Evolutionary conservation across 345 rosid genomes (phyloP).

Genomic region (Pugionium dolabratum): DNA sequence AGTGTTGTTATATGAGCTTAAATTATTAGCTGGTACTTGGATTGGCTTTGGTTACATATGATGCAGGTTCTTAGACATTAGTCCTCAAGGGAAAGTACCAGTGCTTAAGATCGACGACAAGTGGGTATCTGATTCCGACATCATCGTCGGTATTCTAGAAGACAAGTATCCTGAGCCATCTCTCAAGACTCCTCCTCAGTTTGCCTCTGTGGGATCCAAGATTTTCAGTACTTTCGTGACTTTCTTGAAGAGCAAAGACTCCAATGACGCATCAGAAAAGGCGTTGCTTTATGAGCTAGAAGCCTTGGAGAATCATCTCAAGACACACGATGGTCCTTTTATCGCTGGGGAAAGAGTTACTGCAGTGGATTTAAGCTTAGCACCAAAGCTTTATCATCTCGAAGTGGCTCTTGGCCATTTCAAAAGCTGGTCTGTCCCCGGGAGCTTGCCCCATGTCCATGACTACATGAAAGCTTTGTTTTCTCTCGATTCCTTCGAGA

Average conservation of each 20-base stretch:
- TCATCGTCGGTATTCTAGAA: constrained; percentile 72
- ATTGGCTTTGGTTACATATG: constrained; percentile 13
- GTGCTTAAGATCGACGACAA: constrained; percentile 69
- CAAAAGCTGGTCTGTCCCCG: constrained; percentile 83
- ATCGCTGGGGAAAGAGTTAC: constrained; percentile 77
- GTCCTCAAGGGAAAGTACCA: constrained; percentile 85
- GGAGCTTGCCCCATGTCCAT: constrained; percentile 57
- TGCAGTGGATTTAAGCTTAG: constrained; percentile 82
- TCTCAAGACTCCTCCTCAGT: constrained; percentile 60
- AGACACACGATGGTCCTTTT: constrained; percentile 73
- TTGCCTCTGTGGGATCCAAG: constrained; percentile 75
- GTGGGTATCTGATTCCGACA: constrained; percentile 89
- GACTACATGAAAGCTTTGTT: constrained; percentile 59
- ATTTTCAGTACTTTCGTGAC: constrained; percentile 60
- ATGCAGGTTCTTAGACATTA: constrained; percentile 75
- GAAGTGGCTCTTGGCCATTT: constrained; percentile 79
- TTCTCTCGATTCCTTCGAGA: constrained; percentile 63
- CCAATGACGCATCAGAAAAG: constrained; percentile 70
- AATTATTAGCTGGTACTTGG: background rate
- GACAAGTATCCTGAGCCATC: constrained; percentile 83
- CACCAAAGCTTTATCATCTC: constrained; percentile 90
- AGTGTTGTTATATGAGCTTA: too few relatives aligned
- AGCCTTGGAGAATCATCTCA: constrained; percentile 79
- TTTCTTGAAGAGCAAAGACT: constrained; percentile 85
- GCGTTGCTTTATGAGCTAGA: constrained; percentile 75